Base-by-base conservation (phyloP, 768 basidiomycete genomes). In the Tylopilus rubrobrunneus region DNA sequence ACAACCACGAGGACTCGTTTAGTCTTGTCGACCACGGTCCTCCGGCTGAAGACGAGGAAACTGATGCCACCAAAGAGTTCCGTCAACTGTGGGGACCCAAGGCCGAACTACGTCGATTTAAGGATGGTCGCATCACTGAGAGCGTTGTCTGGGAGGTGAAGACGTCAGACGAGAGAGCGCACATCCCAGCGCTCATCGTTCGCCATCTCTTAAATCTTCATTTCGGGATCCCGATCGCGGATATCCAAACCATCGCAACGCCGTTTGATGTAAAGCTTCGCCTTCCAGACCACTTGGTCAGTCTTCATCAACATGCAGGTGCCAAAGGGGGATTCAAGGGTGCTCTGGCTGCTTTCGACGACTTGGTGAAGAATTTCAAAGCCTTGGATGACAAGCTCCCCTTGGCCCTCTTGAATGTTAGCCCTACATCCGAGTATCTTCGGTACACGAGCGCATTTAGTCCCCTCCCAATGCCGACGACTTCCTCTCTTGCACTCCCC, bases 111-210 rank as follows among this genome's bases (percentile, higher is more conserved):
- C 81, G 97, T 7, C 82, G 95, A 37, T 99, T 99, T 77, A 95
- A 98, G 69, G 95, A 99, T 62, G 96, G 96, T 1, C 80, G 87
- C 17, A 98, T 98, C 56, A 65, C 81, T 6, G 93, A 98, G 69
- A 92, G 89, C 60, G 92, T 98, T n/a, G 94, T 98, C 3, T 99
- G 97, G 97, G 88, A 97, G 19, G 83, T 92, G 8, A 79, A 82
- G 56, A 86, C 82, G 3, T 78, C 80, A 0, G 92, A 96, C 48
- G 91, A 93, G 56, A 85, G 91, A 27, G 76, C 84, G 0, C 80
- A 85, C 56, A 84, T 98, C 28, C 92, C 93, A 0, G 73, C 76
- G 14, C 77, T 81, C 71, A 82, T 98, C 60, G 83, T 92, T 27
- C 72, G 75, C 21, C 85, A 94, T 71, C 70, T 98, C 39, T 78